Evolutionary conservation across 2,329 filamentous ascomycete genomes (phyloP).

Genomic region (Zalaria sp.): DNA sequence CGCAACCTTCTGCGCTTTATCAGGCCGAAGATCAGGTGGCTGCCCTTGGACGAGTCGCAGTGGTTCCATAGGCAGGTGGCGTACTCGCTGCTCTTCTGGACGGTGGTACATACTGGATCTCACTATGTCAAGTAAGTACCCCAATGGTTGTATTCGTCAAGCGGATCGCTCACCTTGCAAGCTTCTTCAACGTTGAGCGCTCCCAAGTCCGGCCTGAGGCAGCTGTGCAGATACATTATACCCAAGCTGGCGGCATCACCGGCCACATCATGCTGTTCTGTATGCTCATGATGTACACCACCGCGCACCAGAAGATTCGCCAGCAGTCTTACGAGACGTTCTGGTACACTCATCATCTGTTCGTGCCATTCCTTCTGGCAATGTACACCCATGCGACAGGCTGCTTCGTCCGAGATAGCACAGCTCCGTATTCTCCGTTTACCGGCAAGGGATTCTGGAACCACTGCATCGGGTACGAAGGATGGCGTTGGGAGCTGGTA

Average conservation of each 20-base stretch:
- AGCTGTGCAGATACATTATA: conserved; percentile 85
- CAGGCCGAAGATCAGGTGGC: conserved; percentile 71
- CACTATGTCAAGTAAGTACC: conserved; percentile 87
- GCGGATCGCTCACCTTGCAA: conserved; percentile 21
- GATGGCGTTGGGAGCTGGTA: conserved; percentile 92
- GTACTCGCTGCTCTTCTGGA: conserved; percentile 76
- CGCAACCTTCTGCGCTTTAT: conserved; percentile 74
- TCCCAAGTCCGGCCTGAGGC: conserved; percentile 65
- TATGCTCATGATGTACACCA: conserved; percentile 98
- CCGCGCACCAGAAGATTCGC: conserved; percentile 80
- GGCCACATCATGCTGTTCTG: conserved; percentile 97
- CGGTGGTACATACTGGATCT: conserved; percentile 56
- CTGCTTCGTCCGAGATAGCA: conserved; percentile 85
- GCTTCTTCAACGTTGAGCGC: conserved; percentile 90
- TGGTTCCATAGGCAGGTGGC: conserved; percentile 96
- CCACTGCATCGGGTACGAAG: conserved; percentile 88
- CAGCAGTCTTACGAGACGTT: conserved; percentile 98
- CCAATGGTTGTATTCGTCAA: conserved; percentile 12
- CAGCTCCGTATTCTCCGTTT: conserved; percentile 64
- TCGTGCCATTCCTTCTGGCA: conserved; percentile 83
- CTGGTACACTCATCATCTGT: conserved; percentile 99
- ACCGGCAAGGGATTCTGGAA: conserved; percentile 70
- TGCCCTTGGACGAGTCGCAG: conserved; percentile 89
- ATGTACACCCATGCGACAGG: conserved; percentile 93
- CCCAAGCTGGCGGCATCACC: conserved; percentile 77